These are phyloP conservation scores for Pyrenopolyporus hunteri DNA, from an alignment of 495 filamentous ascomycete species.

Conservation along the genomic window DNA sequence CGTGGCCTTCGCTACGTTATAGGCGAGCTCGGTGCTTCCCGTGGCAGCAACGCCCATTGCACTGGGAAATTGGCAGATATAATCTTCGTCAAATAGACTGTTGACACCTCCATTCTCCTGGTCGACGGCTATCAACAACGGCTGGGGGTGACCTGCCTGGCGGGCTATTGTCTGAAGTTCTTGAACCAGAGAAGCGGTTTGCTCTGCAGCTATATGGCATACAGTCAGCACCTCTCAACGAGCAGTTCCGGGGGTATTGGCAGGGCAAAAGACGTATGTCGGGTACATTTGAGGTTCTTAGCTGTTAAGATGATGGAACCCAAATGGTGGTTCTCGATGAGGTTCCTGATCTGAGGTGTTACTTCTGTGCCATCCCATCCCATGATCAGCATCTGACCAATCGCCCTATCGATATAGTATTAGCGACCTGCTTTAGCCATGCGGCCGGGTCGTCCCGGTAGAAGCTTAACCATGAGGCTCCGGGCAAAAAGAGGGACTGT, in stretches of 20 bases:
- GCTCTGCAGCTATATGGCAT: conserved; percentile 69
- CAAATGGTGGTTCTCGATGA: conserved; percentile 85
- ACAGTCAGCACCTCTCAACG: conserved; percentile 32
- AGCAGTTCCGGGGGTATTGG: not conserved
- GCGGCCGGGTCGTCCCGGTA: conserved; percentile 2
- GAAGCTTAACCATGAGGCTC: conserved; percentile 21
- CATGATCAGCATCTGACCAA: conserved; percentile 95
- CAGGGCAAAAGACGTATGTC: conserved; percentile 4
- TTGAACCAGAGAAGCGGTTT: conserved; percentile 79
- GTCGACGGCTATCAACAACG: conserved; percentile 82
- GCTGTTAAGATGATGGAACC: conserved; percentile 84
- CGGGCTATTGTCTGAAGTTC: conserved; percentile 88
- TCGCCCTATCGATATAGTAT: conserved; percentile 57
- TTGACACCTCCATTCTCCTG: conserved; percentile 97
- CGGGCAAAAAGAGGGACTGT: conserved; percentile 28
- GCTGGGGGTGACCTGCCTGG: conserved; percentile 83
- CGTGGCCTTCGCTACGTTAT: conserved; percentile 83
- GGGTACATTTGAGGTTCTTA: conserved; percentile 89
- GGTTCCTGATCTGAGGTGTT: conserved; percentile 79
- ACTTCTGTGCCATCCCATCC: conserved; percentile 91
- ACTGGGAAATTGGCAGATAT: conserved; percentile 88
- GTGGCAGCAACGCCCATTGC: conserved; percentile 91
- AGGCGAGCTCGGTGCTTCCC: conserved; percentile 76
- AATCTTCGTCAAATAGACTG: conserved; percentile 88
- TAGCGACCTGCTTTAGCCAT: conserved; percentile 30